Evolutionary conservation across 192 early-diverging fungal species (phyloP).

Genomic region (Backusella luteola): DNA sequence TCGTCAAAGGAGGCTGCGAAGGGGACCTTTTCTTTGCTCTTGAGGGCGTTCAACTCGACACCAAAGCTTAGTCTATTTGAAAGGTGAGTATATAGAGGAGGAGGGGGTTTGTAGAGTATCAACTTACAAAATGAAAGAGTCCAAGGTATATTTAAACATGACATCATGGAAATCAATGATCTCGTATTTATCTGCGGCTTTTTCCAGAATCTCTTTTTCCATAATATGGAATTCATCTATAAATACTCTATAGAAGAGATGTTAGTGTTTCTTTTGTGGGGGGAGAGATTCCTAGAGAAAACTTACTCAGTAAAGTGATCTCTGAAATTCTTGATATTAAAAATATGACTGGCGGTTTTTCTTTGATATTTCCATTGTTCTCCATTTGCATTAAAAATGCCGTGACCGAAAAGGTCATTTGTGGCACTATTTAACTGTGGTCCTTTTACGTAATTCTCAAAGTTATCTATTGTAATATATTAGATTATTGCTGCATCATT

Average conservation of each 20-base stretch:
- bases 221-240: conserved; percentile 21
- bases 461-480: conserved; percentile 18
- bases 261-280: too few species aligned
- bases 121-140: conserved; percentile 44
- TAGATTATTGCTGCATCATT: too few species aligned
- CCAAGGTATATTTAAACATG: conserved; percentile 48
- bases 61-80: conserved; percentile 45
- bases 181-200: conserved; percentile 24
- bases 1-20: conserved; percentile 57
- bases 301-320: conserved; percentile 37
- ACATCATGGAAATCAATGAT: conserved; percentile 43
- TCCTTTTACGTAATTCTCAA: conserved; percentile 42
- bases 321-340: conserved; percentile 40
- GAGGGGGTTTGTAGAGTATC: too few species aligned
- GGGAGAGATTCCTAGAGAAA: too few species aligned
- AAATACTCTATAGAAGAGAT: conserved; percentile 26
- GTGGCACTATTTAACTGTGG: conserved; percentile 39
- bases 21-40: conserved; percentile 35
- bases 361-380: conserved; percentile 47
- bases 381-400: conserved; percentile 74
- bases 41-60: conserved; percentile 41
- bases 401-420: conserved; percentile 59
- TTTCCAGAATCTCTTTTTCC: conserved; percentile 22
- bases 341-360: conserved; percentile 45
- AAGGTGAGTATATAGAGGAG: neutral